phyloP scores from a whole-genome alignment of 1,284 basidiomycete genomes.

The Apiotrichum sp. region DNA sequence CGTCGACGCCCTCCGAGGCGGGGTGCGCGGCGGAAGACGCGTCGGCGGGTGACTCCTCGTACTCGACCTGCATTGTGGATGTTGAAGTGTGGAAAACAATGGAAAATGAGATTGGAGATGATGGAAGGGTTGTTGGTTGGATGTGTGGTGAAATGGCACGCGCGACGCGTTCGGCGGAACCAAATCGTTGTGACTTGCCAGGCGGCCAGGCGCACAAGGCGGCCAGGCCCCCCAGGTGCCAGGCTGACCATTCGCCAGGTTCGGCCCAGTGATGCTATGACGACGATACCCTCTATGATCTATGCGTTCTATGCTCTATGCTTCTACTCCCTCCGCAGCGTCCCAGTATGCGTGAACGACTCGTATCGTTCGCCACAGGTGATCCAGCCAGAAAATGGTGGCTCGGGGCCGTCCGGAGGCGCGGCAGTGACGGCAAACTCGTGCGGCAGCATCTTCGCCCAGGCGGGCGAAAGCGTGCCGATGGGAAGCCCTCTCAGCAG shows the following conservation, averaged over 20 bases:
- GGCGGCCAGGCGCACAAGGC: too few species aligned
- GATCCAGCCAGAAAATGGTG: slow-evolving; percentile 60
- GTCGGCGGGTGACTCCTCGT: slow-evolving; percentile 8
- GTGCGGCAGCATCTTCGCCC: slow-evolving; percentile 8
- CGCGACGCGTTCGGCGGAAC: neutral
- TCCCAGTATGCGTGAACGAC: slow-evolving; percentile 44
- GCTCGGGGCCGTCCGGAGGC: neutral
- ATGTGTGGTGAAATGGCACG: too few species aligned
- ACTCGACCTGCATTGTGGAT: slow-evolving; percentile 15
- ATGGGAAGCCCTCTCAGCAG: slow-evolving; percentile 47
- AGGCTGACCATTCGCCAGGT: too few species aligned
- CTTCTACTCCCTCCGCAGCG: neutral
- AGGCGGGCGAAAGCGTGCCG: neutral
- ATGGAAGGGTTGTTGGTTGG: too few species aligned
- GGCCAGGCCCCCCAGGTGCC: too few species aligned
- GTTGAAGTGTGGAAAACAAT: too few species aligned
- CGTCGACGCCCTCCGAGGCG: neutral
- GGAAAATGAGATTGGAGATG: too few species aligned
- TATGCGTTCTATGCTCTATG: neutral
- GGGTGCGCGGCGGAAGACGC: neutral
- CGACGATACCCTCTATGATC: too few species aligned
- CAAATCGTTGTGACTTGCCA: neutral
- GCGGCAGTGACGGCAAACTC: slow-evolving; percentile 7
- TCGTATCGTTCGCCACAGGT: slow-evolving; percentile 54
- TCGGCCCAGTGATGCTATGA: too few species aligned